Evolutionary conservation across 768 basidiomycete genomes (phyloP), one percentile per base, ranked within the genome.

Genomic region (Mycena floridula): DNA sequence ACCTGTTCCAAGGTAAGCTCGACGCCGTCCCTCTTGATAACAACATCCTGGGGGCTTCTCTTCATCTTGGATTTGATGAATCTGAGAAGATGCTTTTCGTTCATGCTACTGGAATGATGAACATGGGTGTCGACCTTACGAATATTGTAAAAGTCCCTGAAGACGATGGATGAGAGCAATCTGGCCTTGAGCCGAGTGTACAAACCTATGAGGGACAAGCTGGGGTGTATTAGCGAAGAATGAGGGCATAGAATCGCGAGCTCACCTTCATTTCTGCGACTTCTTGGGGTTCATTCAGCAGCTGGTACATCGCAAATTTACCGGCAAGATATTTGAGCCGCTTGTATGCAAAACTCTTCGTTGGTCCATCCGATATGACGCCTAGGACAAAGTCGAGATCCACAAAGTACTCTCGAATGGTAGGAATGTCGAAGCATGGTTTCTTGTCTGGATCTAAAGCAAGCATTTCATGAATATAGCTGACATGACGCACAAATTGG

Each of bases 31-130:
- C 96, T 87, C 69, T 89, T 89, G 45, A 95, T 98, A 25, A 99
- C 96, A 25, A 93, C 76, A 57, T 99, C 95, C 92, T 96, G 51
- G 3, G 92, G 85, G 53, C 73, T 81, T 20, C 80, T 81, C 66
- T 92, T 93, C 91, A 96, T 94, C 61, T 95, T 95, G n/a, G 85
- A 82, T 63, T 99, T 99, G 70, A 99, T 97, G 67, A 99, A 98
- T 7, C 96, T 90, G 11, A 99, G 69, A 16, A 99, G 68, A 67
- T 99, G 96, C 63, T 99, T 99, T 64, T 99, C 96, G 61, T 99
- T 99, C 94, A 98, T 97, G 65, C 90, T 89, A 49, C 94, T 96
- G 3, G 95, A 95, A 60, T 98, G 91, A 57, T 99, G 96, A 23
- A 99, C 90, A 63, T 99, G 96, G 7, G 96, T 99, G 59, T 99